These are phyloP conservation scores for Cryphonectria nitschkei DNA, from an alignment of 2,329 filamentous ascomycete species.

Conservation along the genomic window DNA sequence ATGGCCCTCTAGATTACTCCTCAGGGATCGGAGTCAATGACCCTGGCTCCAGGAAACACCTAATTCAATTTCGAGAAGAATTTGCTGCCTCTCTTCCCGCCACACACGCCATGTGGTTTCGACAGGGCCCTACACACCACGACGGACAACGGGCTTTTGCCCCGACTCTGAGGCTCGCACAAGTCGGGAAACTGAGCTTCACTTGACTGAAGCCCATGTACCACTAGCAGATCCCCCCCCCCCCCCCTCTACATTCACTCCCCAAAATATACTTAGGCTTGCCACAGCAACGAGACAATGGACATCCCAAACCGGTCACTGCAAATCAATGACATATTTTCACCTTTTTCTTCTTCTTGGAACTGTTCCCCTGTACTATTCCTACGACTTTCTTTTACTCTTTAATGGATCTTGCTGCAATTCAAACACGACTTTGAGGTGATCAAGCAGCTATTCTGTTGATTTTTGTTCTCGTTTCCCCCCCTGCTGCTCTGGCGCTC, in stretches of 20 bases:
- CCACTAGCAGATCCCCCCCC: conserved; percentile 20
- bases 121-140: conserved; percentile 1
- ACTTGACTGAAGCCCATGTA: conserved; percentile 19
- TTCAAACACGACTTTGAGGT: not conserved
- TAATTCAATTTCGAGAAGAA: conserved; percentile 16
- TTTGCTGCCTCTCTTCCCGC: not conserved
- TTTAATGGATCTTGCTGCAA: conserved; percentile 14
- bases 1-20: conserved; percentile 29
- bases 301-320: conserved; percentile 20
- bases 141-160: not conserved
- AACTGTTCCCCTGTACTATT: conserved; percentile 21
- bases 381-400: conserved; percentile 20
- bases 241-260: not conserved
- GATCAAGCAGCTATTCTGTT: not conserved
- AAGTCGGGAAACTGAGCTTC: conserved; percentile 24
- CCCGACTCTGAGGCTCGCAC: conserved; percentile 14
- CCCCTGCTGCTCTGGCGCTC: not conserved
- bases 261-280: conserved; percentile 17
- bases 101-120: conserved; percentile 15
- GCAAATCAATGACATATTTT: not conserved
- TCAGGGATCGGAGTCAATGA: conserved; percentile 22
- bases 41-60: conserved; percentile 22
- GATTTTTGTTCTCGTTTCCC: not conserved
- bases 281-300: conserved; percentile 20
- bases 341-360: conserved; percentile 8